These are phyloP conservation scores for Euphorbia celastroides DNA, from an alignment of 441 rosid species.

Conservation along the genomic window DNA sequence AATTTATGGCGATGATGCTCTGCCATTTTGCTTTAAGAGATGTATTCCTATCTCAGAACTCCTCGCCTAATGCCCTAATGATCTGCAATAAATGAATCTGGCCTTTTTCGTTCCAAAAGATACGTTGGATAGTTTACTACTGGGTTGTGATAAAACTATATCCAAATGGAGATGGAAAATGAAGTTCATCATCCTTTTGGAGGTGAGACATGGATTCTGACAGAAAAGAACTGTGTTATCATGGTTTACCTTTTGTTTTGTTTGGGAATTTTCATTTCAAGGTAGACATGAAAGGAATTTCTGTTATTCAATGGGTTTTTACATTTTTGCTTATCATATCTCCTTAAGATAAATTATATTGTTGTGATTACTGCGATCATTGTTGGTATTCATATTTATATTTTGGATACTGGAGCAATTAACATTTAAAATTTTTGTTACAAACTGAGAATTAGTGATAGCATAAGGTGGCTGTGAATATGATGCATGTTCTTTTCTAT, in stretches of 20 bases:
- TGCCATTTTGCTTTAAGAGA: conserved; percentile 26
- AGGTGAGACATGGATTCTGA: neutral
- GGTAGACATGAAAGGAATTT: neutral
- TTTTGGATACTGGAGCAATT: no score
- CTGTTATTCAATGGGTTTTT: neutral
- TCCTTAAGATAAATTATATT: neutral
- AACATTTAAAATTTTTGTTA: no score
- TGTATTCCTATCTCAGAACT: conserved; percentile 20
- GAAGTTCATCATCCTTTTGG: neutral
- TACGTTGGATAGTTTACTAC: neutral
- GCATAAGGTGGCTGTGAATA: no score
- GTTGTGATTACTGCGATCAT: no score
- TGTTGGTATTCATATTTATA: no score
- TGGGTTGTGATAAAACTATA: conserved; percentile 4
- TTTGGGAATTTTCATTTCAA: neutral
- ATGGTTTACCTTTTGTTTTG: neutral
- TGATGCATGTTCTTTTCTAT: no score
- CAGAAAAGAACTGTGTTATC: neutral
- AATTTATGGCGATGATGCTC: conserved; percentile 5
- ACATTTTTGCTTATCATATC: neutral
- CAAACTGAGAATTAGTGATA: no score
- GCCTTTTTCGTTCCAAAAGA: conserved; percentile 9
- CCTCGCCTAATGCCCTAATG: conserved; percentile 13
- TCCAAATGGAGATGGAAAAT: neutral
- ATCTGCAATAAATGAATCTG: conserved; percentile 28